A percentile compares a stretch with the other conserved stretches of the same genome.
phyloP scores from a whole-genome alignment of 176 grass and related monocot species.

The Panicum miliaceum region DNA sequence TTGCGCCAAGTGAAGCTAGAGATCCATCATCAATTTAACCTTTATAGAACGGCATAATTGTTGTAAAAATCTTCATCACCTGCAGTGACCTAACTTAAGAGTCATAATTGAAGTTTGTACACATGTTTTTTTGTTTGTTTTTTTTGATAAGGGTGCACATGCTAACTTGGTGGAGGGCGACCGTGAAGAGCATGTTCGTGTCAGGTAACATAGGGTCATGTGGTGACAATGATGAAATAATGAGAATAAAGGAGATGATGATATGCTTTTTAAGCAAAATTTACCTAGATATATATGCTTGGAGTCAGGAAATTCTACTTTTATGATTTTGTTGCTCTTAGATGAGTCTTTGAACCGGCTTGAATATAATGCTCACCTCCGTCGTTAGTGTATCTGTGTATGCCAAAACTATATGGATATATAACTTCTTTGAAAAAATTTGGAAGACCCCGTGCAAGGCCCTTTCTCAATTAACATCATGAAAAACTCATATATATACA shows the following conservation, averaged over 20 bases:
- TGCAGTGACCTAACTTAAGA: too few species aligned
- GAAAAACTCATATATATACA: not conserved
- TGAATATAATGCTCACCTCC: not conserved
- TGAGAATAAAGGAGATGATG: not conserved
- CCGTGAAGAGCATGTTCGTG: too few species aligned
- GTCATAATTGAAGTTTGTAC: too few species aligned
- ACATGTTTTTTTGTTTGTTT: too few species aligned
- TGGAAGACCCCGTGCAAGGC: not conserved
- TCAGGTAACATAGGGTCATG: not conserved
- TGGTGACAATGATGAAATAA: not conserved
- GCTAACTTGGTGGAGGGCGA: too few species aligned
- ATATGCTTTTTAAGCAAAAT: not conserved
- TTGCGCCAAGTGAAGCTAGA: too few species aligned
- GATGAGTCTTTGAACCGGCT: not conserved
- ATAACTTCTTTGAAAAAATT: not conserved
- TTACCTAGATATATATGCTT: not conserved
- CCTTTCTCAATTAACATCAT: not conserved
- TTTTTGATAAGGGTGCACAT: too few species aligned
- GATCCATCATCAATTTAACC: too few species aligned
- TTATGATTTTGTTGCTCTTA: not conserved
- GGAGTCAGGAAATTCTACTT: not conserved
- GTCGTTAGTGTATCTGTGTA: not conserved
- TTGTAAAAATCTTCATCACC: too few species aligned
- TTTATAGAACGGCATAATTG: too few species aligned
- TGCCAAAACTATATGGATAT: not conserved